Conservation (phyloP, 176 grass and related monocot species). For the Rhynchospora tenuis region DNA sequence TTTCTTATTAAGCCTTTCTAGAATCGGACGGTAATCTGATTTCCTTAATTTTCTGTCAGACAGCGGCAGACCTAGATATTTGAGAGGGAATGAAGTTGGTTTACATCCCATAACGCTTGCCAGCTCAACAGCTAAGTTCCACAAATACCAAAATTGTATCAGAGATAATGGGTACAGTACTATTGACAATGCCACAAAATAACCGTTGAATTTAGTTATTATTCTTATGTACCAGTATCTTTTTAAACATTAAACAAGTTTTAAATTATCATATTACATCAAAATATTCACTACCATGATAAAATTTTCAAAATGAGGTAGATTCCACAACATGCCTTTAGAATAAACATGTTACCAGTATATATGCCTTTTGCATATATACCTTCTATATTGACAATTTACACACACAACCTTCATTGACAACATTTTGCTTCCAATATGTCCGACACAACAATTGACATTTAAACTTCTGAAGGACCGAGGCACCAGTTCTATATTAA, state of each 20-base stretch:
- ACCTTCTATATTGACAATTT: constrained; percentile 2
- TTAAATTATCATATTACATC: constrained; percentile 10
- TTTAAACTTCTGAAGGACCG: neutral
- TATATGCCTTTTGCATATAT: constrained; percentile 1
- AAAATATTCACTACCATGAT: constrained; percentile 26
- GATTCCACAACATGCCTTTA: constrained; percentile 18
- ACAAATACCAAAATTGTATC: constrained; percentile 7
- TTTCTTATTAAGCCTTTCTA: too few species aligned
- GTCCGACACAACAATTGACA: neutral
- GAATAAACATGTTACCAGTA: neutral
- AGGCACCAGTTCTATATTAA: neutral
- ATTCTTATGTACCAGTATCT: neutral
- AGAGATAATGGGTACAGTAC: constrained; percentile 11
- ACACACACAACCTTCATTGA: neutral
- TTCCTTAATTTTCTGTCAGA: too few species aligned
- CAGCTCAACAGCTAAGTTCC: too few species aligned
- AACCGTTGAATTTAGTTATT: neutral
- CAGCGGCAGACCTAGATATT: too few species aligned
- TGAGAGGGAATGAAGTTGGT: too few species aligned
- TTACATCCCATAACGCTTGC: too few species aligned
- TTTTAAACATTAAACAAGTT: constrained; percentile 11
- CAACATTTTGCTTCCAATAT: neutral
- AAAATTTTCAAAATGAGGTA: constrained; percentile 36
- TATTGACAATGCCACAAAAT: constrained; percentile 20
- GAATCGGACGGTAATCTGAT: too few species aligned